Evolutionary conservation across 1,284 basidiomycete genomes (phyloP).

Genomic region (Leucoagaricus sp.): DNA sequence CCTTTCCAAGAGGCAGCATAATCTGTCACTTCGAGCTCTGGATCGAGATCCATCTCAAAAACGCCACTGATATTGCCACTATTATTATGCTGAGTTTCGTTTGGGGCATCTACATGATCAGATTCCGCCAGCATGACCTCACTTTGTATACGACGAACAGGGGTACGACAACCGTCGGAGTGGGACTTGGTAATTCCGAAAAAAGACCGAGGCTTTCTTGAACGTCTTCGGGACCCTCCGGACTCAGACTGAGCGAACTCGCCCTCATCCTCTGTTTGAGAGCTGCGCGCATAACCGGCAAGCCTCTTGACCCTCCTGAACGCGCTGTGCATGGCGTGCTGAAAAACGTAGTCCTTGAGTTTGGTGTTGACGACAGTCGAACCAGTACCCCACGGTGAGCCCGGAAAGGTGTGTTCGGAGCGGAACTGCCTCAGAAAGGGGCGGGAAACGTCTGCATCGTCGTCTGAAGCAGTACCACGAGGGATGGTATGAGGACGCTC

Average conservation of each 20-base stretch:
- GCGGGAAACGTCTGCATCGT: constrained; percentile 34
- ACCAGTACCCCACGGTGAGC: constrained; percentile 72
- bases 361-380: constrained; percentile 91
- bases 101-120: neutral
- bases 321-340: constrained; percentile 51
- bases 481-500: constrained; percentile 21
- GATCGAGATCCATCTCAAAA: constrained; percentile 51
- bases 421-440: constrained; percentile 39
- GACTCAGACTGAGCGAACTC: constrained; percentile 36
- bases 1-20: constrained; percentile 22
- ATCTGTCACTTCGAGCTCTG: constrained; percentile 15
- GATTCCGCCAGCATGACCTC: constrained; percentile 39
- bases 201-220: constrained; percentile 11
- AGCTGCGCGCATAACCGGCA: constrained; percentile 46
- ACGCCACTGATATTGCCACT: constrained; percentile 17
- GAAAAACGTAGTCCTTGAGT: constrained; percentile 92
- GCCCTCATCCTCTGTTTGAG: constrained; percentile 52
- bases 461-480: constrained; percentile 26
- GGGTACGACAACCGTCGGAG: constrained; percentile 30
- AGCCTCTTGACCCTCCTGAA: constrained; percentile 68
- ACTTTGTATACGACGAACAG: constrained; percentile 63
- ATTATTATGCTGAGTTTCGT: constrained; percentile 19
- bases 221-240: constrained; percentile 24
- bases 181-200: constrained; percentile 33
- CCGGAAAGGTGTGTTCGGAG: constrained; percentile 39